Evolutionary conservation across 768 basidiomycete genomes (phyloP), one percentile per base, ranked within the genome.

Genomic region (Suillus spraguei): DNA sequence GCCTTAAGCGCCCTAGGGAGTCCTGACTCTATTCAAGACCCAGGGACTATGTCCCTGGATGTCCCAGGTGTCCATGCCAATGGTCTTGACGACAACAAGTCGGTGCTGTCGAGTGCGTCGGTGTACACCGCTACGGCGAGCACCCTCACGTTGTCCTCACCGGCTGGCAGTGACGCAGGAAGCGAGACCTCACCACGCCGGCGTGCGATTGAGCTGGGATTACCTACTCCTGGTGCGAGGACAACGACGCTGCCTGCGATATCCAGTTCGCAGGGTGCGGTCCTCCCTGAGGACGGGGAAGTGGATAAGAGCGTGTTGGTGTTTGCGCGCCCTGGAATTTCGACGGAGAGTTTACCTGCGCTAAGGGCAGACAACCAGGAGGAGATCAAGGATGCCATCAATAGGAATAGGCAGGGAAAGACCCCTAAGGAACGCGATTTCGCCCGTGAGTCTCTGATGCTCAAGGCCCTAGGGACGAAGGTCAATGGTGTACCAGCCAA

Each of bases 271-370:
- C n/a, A 28, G 0, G 62, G 66, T 20, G 64, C 60, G 35, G 61
- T 63, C 13, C 36, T 24, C 7, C 5, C 49, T 10, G 65, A 63
- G 14, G 66, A 56, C 24, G 39, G 58, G 44, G 68, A 90, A 70
- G 85, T 88, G 82, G 90, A 93, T 70, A 87, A 86, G 8, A 90
- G 89, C 17, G 94, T 95, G 42, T 77, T 90, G 67, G 80, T 79
- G 20, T 88, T 95, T 74, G 90, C 87, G 28, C 84, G 94, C 55
- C 91, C 94, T 17, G 87, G 83, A 13, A 82, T 85, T 59, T 91
- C 89, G 14, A 94, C 93, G 8, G 91, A 92, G 78, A 86, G 85
- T 64, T 78, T 91, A 11, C 83, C 83, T 13, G 53, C 50, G 35
- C 54, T 63, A 24, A 59, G 62, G 44, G 56, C 47, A 32, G 53